A percentile compares a stretch with the other conserved stretches of the same genome.
phyloP scores from a whole-genome alignment of 1,284 basidiomycete genomes.

The Cutaneotrichosporon curvatum region DNA sequence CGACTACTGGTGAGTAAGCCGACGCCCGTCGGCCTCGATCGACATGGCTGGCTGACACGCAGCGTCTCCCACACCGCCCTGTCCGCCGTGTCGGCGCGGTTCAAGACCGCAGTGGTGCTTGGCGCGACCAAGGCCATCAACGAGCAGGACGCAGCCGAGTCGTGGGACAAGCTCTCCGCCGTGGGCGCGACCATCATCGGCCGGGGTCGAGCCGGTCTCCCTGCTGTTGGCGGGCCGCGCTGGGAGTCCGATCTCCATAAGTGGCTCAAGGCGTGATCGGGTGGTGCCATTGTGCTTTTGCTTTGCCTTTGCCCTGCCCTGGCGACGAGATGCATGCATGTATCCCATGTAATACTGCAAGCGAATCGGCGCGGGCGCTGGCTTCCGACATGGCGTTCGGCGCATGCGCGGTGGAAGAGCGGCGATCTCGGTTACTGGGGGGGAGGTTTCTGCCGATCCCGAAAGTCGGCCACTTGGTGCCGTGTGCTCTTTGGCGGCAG shows the following conservation, averaged over 20 bases:
- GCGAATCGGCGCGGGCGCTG: too few relatives aligned
- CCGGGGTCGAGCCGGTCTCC: neutral
- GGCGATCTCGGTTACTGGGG: too few relatives aligned
- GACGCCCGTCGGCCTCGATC: neutral
- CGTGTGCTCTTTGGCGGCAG: too few relatives aligned
- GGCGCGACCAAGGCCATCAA: constrained; percentile 26
- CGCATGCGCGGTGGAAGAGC: too few relatives aligned
- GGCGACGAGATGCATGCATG: too few relatives aligned
- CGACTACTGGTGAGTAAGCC: constrained; percentile 52
- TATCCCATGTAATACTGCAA: too few relatives aligned
- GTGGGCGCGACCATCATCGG: constrained; percentile 13
- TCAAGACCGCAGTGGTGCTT: constrained; percentile 23
- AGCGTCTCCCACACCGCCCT: constrained; percentile 24
- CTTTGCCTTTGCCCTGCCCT: too few relatives aligned
- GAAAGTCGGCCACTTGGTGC: too few relatives aligned
- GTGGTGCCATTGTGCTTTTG: too few relatives aligned
- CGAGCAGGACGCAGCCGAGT: constrained; percentile 1
- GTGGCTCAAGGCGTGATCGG: neutral
- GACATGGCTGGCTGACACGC: constrained; percentile 7
- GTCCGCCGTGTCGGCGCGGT: constrained; percentile 21
- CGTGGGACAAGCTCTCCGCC: constrained; percentile 7
- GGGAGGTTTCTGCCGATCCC: too few relatives aligned
- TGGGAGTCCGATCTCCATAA: constrained; percentile 13
- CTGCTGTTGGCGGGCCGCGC: neutral
- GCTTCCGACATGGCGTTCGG: too few relatives aligned